Base-by-base conservation (phyloP, 768 basidiomycete species). In the Symmetrospora coprosmae region DNA sequence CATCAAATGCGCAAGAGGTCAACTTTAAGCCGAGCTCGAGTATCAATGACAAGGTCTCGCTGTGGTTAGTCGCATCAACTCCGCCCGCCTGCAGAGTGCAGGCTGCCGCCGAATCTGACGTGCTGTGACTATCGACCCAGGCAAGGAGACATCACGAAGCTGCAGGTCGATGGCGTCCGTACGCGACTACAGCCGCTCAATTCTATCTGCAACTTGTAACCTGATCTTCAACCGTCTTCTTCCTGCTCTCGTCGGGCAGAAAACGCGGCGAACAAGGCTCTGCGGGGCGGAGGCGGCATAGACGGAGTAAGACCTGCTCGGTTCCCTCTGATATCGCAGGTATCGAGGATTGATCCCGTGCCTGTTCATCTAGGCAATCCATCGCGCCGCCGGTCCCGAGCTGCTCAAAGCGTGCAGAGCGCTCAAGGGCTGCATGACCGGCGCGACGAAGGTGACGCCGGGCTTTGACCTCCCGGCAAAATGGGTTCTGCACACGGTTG, bases 241-340 rank as follows among this genome's bases (percentile, higher is more conserved):
- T 35, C 19, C 31, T 52, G 16, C 45, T n/a, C n/a, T n/a, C n/a
- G n/a, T n/a, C n/a, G n/a, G n/a, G 21, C 23, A 46, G 39, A 41
- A 47, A 73, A 73, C 59, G 73, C 73, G 1, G 72, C 73, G 7
- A 74, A 73, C 62, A 65, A 61, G 14, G 71, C 70, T 7, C 64
- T 74, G 0, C 68, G 72, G 0, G 73, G 73, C 31, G 73, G 73
- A 6, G 74, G 74, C 1, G 74, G 74, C 2, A 73, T 74, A 8
- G 74, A 74, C 51, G 74, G 74, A 30, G 55, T 58, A n/a, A 8
- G 49, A n/a, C n/a, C n/a, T n/a, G n/a, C n/a, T 30, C 31, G 31
- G 14, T 16, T 8, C 21, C 9, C 23, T 11, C 11, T 50, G 9
- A 34, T 30, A 50, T 50, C 17, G 21, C 16, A 14, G 11, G 49